Evolutionary conservation across 768 basidiomycete genomes (phyloP), one percentile per base, ranked within the genome.

Genomic region (Boletales sp.): DNA sequence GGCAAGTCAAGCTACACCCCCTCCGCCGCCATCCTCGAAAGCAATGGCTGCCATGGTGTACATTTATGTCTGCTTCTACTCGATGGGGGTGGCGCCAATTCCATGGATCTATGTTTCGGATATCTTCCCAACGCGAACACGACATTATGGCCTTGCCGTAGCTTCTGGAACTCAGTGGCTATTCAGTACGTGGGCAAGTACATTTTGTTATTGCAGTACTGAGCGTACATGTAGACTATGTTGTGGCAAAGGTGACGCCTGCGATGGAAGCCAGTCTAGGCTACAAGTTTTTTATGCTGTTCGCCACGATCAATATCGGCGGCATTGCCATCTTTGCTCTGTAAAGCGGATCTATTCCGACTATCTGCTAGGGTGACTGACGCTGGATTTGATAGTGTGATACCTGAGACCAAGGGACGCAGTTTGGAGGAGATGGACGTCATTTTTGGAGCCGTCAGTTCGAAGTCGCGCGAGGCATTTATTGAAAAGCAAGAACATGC

Each of bases 41-140:
- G 91, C 77, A 1, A 93, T 92, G 90, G 90, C 90, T 4, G 87
- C 82, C 2, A 81, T 90, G 81, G 68, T 93, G 28, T 94, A 93
- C 63, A 80, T 93, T 47, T 94, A 88, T 59, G 88, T 91, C 38
- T 85, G 84, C 64, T 91, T 91, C 68, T 93, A 92, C 67, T 87
- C 84, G 4, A 86, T 91, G 81, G 88, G 87, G 35, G 90, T 87
- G 84, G 90, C 89, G 17, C 82, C 82, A n/a, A 66, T 76, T 12
- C 86, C 78, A 14, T 77, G 70, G 72, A 79, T 87, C 18, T 86
- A 85, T 57, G 86, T 84, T 38, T 74, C 87, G 6, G 91, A 94
- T 64, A 90, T 94, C 57, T 93, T 93, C 78, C 86, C 87, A 8
- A 93, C 87, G 13, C 73, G 89, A 38, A 90, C 90, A 14, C 74